A percentile compares a stretch with the other conserved stretches of the same genome.
Evolutionary conservation across 169 alveolate genomes (phyloP).

Genomic region (Amoebophrya sp.): DNA sequence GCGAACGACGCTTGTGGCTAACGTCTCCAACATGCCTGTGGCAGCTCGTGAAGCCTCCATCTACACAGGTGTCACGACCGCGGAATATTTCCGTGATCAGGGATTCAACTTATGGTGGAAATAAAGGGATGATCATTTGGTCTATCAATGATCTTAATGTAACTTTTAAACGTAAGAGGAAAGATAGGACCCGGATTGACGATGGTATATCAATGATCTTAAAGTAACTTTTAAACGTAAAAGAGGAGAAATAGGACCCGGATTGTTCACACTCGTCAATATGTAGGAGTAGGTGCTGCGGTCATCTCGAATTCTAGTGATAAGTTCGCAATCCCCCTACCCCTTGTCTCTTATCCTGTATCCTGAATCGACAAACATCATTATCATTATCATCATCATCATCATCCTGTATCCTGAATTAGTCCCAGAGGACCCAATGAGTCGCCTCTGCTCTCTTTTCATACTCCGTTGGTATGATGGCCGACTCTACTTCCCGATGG

Average conservation of each 20-base stretch:
- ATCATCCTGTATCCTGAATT: neutral
- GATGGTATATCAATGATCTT: too few species aligned
- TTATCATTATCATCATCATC: neutral
- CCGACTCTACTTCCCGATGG: conserved; percentile 99
- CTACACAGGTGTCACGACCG: conserved; percentile 95
- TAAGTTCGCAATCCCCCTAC: neutral
- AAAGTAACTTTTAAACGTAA: too few species aligned
- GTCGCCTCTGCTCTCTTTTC: too few species aligned
- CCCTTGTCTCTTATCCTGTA: neutral
- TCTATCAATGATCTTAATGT: neutral
- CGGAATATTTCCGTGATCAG: conserved; percentile 99
- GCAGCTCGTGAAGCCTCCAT: conserved; percentile 99
- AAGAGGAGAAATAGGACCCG: too few species aligned
- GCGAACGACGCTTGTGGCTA: conserved; percentile 98
- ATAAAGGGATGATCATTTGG: neutral
- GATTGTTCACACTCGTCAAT: neutral
- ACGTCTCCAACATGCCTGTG: conserved; percentile 99
- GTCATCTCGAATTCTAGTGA: neutral
- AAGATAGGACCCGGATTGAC: too few species aligned
- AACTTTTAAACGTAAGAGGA: neutral
- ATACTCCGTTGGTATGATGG: conserved; percentile 96
- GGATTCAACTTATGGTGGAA: conserved; percentile 72
- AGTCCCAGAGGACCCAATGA: too few species aligned
- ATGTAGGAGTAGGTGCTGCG: neutral
- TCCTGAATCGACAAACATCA: neutral